Evolutionary conservation across 2,329 filamentous ascomycete species (phyloP).

Genomic region (Pyrenophora graminea): DNA sequence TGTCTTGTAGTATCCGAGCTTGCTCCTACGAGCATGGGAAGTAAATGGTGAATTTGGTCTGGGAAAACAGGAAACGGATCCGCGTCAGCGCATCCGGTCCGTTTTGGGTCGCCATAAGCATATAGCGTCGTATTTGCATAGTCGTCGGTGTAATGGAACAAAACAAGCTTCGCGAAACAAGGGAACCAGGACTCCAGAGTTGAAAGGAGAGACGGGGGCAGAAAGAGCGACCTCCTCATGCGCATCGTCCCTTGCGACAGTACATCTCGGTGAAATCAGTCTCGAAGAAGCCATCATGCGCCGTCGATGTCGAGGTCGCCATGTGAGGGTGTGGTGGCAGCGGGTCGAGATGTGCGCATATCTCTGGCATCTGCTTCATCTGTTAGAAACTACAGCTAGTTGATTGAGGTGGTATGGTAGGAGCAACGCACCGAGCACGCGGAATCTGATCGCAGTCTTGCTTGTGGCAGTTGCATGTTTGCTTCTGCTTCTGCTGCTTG

Average conservation of each 20-base stretch:
- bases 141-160: no score
- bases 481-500: slow-evolving; percentile 26
- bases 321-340: slow-evolving; percentile 12
- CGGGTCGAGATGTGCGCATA: slow-evolving; percentile 25
- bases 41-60: no score
- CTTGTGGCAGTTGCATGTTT: background rate
- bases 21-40: no score
- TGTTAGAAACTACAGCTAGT: slow-evolving; percentile 5
- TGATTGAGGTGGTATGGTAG: background rate
- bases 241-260: slow-evolving; percentile 13
- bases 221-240: no score
- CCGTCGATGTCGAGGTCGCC: slow-evolving; percentile 8
- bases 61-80: no score
- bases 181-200: no score
- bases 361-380: slow-evolving; percentile 28
- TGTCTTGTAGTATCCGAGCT: no score
- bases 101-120: no score
- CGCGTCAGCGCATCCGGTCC: no score
- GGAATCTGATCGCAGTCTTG: slow-evolving; percentile 24
- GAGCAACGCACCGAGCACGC: slow-evolving; percentile 30
- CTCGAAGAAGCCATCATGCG: slow-evolving; percentile 9
- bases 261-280: slow-evolving; percentile 38
- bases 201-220: no score
- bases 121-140: no score
- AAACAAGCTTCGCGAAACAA: no score